These are phyloP conservation scores for Auriscalpium orientale DNA, from an alignment of 768 basidiomycete genomes.

Conservation along the genomic window DNA sequence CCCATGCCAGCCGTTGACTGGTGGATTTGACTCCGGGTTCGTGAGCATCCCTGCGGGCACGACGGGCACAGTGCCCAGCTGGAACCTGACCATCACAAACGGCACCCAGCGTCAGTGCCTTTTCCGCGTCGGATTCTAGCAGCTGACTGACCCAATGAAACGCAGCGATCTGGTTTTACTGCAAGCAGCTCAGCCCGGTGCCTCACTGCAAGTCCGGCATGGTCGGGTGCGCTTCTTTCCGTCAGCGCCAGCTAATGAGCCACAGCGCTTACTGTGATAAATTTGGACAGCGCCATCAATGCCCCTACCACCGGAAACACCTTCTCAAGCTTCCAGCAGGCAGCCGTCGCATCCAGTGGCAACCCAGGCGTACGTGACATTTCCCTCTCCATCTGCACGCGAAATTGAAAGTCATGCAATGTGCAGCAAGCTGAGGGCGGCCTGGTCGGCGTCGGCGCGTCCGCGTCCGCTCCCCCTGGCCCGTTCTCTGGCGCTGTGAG, in stretches of 20 bases:
- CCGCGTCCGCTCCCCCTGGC: conserved; percentile 37
- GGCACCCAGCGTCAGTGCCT: conserved; percentile 33
- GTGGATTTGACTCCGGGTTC: conserved; percentile 53
- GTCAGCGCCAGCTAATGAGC: background rate
- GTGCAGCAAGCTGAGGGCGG: conserved; percentile 29
- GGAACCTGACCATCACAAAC: conserved; percentile 46
- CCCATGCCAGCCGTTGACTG: conserved; percentile 36
- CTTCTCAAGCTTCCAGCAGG: conserved; percentile 28
- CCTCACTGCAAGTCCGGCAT: conserved; percentile 37
- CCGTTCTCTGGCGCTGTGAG: conserved; percentile 29
- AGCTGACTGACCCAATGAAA: too few relatives aligned
- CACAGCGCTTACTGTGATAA: background rate
- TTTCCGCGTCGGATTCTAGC: background rate
- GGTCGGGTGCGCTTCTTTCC: conserved; percentile 22
- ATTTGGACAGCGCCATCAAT: conserved; percentile 37
- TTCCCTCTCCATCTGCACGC: conserved; percentile 16
- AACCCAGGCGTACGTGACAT: conserved; percentile 27
- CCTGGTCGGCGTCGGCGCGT: conserved; percentile 40
- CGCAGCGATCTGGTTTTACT: conserved; percentile 53
- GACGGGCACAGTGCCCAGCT: conserved; percentile 28
- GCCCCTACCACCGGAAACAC: conserved; percentile 37
- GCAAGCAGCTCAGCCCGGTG: conserved; percentile 35
- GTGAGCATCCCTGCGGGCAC: conserved; percentile 29
- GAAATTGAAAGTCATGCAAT: too few relatives aligned
- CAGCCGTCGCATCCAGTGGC: conserved; percentile 25